Conservation (phyloP, 2,329 filamentous ascomycete genomes). For the Graphilbum fragrans region DNA sequence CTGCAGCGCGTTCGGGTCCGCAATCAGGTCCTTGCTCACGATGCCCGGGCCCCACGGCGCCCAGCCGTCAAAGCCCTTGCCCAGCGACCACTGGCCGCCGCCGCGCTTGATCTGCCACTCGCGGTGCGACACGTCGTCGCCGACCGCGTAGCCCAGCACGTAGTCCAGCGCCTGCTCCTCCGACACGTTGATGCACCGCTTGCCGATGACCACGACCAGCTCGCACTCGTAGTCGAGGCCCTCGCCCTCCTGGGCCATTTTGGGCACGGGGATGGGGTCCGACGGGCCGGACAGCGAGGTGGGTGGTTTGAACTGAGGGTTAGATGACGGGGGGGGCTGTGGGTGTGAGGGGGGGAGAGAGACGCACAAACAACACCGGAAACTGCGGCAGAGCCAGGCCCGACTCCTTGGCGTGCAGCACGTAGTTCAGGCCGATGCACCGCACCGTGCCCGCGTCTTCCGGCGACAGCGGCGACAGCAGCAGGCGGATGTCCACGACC, state of each 20-base stretch:
- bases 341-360: background rate
- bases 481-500: conserved; percentile 37
- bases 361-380: conserved; percentile 55
- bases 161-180: conserved; percentile 56
- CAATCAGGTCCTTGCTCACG: conserved; percentile 41
- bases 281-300: conserved; percentile 53
- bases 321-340: background rate
- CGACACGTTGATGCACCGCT: conserved; percentile 50
- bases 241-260: conserved; percentile 50
- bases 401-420: conserved; percentile 57
- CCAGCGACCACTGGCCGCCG: conserved; percentile 58
- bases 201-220: conserved; percentile 61
- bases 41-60: conserved; percentile 63
- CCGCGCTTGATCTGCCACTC: conserved; percentile 62
- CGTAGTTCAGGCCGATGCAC: conserved; percentile 62
- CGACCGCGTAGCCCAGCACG: conserved; percentile 62
- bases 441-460: conserved; percentile 54
- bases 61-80: conserved; percentile 68
- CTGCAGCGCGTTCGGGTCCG: conserved; percentile 41
- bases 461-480: conserved; percentile 52
- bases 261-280: conserved; percentile 54
- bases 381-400: conserved; percentile 57
- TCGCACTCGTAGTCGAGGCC: conserved; percentile 74
- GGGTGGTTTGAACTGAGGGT: conserved; percentile 47
- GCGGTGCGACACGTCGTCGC: conserved; percentile 71